Percentiles rank a stretch among this genome's conserved stretches.
phyloP scores from a whole-genome alignment of 148 eudicot genomes.

The Heliosperma pusillum region DNA sequence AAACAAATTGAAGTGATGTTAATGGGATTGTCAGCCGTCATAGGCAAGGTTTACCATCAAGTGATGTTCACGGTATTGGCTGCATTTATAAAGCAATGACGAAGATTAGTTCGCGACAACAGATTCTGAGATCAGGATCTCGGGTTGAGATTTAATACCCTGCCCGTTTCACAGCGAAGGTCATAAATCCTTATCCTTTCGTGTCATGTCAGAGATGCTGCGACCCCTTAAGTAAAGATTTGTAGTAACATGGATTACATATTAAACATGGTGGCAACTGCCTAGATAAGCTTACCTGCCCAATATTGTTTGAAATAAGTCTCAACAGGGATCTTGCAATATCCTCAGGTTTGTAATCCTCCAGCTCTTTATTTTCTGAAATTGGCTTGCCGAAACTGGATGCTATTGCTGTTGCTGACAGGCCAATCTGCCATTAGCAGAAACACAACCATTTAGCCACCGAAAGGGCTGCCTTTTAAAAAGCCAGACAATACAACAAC shows the following conservation, averaged over 20 bases:
- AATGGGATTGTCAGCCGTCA: slow-evolving; percentile 1
- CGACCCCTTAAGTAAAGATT: background rate
- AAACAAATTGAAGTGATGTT: background rate
- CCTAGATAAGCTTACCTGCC: slow-evolving; percentile 52
- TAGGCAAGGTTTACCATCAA: background rate
- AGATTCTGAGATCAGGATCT: too few species aligned
- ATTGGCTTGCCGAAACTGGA: slow-evolving; percentile 89
- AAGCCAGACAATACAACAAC: background rate
- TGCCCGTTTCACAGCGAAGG: background rate
- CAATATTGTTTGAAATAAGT: slow-evolving; percentile 87
- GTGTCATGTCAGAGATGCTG: background rate
- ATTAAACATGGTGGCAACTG: background rate
- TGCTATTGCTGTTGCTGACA: slow-evolving; percentile 84
- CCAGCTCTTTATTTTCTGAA: slow-evolving; percentile 62
- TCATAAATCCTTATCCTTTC: background rate
- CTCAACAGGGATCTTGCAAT: slow-evolving; percentile 73
- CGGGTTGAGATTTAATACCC: too few species aligned
- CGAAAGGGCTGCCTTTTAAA: too few species aligned
- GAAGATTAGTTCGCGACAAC: too few species aligned
- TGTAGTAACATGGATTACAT: slow-evolving; percentile 1
- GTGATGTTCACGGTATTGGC: background rate
- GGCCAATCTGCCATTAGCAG: slow-evolving; percentile 59
- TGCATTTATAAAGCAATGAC: too few species aligned
- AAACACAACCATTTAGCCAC: slow-evolving; percentile 12
- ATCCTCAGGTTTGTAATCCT: slow-evolving; percentile 78